Evolutionary conservation across 2,329 filamentous ascomycete species (phyloP), one percentile per base, ranked within the genome.

Genomic region (Fusarium buharicum): DNA sequence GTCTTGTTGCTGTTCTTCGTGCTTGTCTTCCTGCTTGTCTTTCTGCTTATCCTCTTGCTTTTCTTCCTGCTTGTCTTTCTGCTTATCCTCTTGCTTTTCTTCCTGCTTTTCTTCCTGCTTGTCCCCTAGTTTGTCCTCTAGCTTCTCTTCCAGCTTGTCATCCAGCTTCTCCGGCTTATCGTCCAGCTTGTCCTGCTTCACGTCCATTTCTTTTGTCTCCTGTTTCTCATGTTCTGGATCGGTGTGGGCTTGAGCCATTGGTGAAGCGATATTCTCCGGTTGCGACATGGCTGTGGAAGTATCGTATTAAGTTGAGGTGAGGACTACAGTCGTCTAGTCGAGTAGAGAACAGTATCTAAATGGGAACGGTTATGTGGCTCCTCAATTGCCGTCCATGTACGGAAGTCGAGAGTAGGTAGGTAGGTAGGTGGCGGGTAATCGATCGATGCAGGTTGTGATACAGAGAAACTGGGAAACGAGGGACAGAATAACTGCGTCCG

Each of bases 221-320:
- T 55, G 50, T 45, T 66, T 51, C 34, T 63, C 52, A 18, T 52
- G 40, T 10, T 59, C 51, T n/a, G 22, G 33, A 20, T 60, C 46
- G 40, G 43, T 28, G 37, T 64, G 49, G 33, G 55, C 47, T 54
- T 64, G 51, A 33, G 57, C 48, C 55, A 64, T 65, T 48, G 67
- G 61, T 38, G 70, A 71, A 50, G 66, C 66, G 56, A 57, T 61
- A 45, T 74, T 71, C 54, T 72, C 72, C 50, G 65, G 68, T 64
- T 75, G 74, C 62, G 74, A 71, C 76, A 77, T 77, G 67, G 54
- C 33, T 64, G 50, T 48, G 48, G 41, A 41, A 51, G 39, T 48
- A 39, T 45, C 40, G 39, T 43, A 18, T 56, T 44, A n/a, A 38
- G 31, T 43, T 31, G 34, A 36, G 31, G 20, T 37, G 37, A 46